phyloP scores from a whole-genome alignment of 768 basidiomycete species.

The Termitomyces sp. region DNA sequence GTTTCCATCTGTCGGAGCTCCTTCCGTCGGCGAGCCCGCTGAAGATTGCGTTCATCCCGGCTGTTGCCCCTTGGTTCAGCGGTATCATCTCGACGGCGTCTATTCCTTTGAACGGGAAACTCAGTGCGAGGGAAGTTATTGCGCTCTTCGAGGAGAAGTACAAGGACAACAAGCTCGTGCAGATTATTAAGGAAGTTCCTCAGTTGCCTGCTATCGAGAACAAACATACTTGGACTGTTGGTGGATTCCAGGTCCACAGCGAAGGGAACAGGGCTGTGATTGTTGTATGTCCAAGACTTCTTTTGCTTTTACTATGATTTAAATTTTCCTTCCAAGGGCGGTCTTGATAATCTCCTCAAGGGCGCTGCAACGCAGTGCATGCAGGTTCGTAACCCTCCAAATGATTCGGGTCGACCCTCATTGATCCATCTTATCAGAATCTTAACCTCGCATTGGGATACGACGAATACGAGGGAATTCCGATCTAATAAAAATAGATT shows the following conservation, averaged over 20 bases:
- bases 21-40: constrained; percentile 29
- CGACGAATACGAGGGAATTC: constrained; percentile 80
- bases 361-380: constrained; percentile 99
- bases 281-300: constrained; percentile 52
- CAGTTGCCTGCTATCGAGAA: constrained; percentile 69
- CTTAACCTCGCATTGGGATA: constrained; percentile 86
- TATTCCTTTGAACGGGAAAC: constrained; percentile 63
- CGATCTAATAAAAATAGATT: constrained; percentile 16
- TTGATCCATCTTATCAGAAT: constrained; percentile 45
- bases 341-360: constrained; percentile 93
- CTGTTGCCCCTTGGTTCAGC: constrained; percentile 91
- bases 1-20: constrained; percentile 70
- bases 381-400: constrained; percentile 50
- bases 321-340: constrained; percentile 50
- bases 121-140: constrained; percentile 69
- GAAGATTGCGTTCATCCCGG: constrained; percentile 80
- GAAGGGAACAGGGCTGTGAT: constrained; percentile 87
- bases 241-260: constrained; percentile 91
- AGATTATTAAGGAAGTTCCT: constrained; percentile 64
- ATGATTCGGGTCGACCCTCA: not conserved
- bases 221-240: constrained; percentile 85
- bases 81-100: constrained; percentile 89
- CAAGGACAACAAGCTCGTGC: constrained; percentile 64
- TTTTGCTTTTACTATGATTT: not conserved
- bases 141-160: constrained; percentile 78